Evolutionary conservation across 495 filamentous ascomycete species (phyloP), one percentile per base, ranked within the genome.

Genomic region (Trypethelium eluteriae): DNA sequence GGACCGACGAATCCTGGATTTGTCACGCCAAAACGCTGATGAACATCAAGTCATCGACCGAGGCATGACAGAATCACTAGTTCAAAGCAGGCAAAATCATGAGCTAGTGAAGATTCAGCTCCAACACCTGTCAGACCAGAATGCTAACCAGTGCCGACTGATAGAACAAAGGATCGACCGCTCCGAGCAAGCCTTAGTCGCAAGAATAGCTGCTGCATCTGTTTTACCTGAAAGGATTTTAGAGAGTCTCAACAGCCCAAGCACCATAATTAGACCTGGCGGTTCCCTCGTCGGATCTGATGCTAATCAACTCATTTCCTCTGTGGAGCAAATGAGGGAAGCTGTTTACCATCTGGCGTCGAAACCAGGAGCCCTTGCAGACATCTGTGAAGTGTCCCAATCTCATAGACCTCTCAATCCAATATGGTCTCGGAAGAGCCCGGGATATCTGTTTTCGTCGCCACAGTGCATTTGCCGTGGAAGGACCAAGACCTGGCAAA

Each of bases 181-280:
- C 47, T 53, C 3, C 47, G 47, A 53, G 47, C 47, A 53, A 53
- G 47, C 47, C 47, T 53, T 25, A 18, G 47, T 53, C 47, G 47
- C 47, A 53, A 53, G 18, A 53, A 53, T 53, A n/a, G 5, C 10
- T 53, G 47, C 47, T 10, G n/a, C n/a, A 53, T 53, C 47, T 53
- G 47, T 3, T 53, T 53, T 53, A 53, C n/a, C 47, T 53, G 47
- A 53, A 53, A 3, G 6, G 10, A 25, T 18, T 53, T 53, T 53
- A 53, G 47, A 53, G 47, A 53, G 47, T 53, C 47, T 53, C 47
- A 53, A 53, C 47, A 53, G 47, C 47, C 47, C 47, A 53, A 25
- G n/a, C 3, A 53, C 47, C 47, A n/a, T 53, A 10, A 53, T 53
- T 7, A 53, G 47, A 53, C n/a, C 47, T 53, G 9, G 47, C 47